Percentiles rank a stretch among this genome's conserved stretches.
phyloP scores from a whole-genome alignment of 2,329 filamentous ascomycete species.

The Polytolypa hystricis region DNA sequence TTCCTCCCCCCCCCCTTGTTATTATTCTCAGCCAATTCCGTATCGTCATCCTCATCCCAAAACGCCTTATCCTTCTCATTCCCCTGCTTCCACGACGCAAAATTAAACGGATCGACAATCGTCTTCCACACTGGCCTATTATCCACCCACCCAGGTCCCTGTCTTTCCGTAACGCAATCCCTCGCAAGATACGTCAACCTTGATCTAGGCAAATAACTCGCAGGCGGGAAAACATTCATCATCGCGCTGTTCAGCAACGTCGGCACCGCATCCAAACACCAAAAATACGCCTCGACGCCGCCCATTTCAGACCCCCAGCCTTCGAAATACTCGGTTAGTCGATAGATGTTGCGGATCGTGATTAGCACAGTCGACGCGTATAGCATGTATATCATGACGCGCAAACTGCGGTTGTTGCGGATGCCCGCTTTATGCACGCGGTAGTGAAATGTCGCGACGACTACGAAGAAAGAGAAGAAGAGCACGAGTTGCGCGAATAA shows the following conservation, averaged over 20 bases:
- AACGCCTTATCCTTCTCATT: constrained; percentile 28
- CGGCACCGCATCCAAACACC: constrained; percentile 42
- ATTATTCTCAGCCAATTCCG: too few species aligned
- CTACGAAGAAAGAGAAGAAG: constrained; percentile 38
- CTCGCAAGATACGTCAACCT: constrained; percentile 41
- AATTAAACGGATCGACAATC: constrained; percentile 33
- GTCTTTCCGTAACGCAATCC: constrained; percentile 43
- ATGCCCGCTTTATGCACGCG: constrained; percentile 30
- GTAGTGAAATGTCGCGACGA: constrained; percentile 37
- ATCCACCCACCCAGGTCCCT: constrained; percentile 41
- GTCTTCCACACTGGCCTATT: constrained; percentile 35
- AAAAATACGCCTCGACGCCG: constrained; percentile 42
- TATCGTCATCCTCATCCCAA: constrained; percentile 27
- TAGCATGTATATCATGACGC: constrained; percentile 32
- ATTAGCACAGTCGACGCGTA: constrained; percentile 29
- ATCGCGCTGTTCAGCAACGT: constrained; percentile 43
- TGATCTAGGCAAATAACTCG: constrained; percentile 37
- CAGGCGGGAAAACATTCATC: constrained; percentile 43
- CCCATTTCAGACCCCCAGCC: constrained; percentile 25
- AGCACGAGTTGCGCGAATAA: constrained; percentile 41
- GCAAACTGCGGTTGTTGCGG: constrained; percentile 33
- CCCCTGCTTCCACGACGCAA: constrained; percentile 25
- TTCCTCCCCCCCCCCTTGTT: too few species aligned
- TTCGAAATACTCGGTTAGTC: constrained; percentile 41
- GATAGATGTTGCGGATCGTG: constrained; percentile 40